Evolutionary conservation across 1,284 basidiomycete genomes (phyloP), one percentile per base, ranked within the genome.

Genomic region (Meripilus lineatus): DNA sequence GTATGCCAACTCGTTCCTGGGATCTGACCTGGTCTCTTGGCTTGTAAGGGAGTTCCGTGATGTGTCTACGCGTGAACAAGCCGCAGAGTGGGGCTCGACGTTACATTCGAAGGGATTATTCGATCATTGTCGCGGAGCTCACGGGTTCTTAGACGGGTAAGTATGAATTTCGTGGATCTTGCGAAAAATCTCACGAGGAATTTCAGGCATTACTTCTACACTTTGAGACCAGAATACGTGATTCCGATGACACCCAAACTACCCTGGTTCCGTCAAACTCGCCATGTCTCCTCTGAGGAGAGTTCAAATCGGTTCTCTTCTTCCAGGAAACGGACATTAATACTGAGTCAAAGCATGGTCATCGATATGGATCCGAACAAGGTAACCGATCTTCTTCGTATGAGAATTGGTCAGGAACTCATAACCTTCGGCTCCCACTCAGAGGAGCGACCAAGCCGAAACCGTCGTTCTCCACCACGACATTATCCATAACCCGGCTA

Each of bases 401-500:
- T n/a, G n/a, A n/a, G n/a, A n/a, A n/a, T n/a, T n/a, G n/a, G n/a
- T n/a, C n/a, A n/a, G n/a, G n/a, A n/a, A n/a, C n/a, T n/a, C n/a
- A n/a, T n/a, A n/a, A n/a, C n/a, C n/a, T n/a, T n/a, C n/a, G n/a
- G n/a, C 17, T 24, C n/a, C n/a, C 22, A 21, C n/a, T n/a, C 56
- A 87, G 83, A 80, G 78, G 64, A 93, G 89, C 50, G 85, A 91
- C 58, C 83, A 93, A 53, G 86, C 91, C 1, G 93, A 96, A 58
- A 80, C 84, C 4, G 88, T 92, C 20, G 75, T 93, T 30, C 71
- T 95, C 23, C 93, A 96, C 58, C 82, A 93, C 59, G 93, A 96
- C 63, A 81, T 94, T 46, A 88, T 93, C 41, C 93, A 96, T 64
- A 95, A 95, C 58, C 86, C 90, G 0, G 77, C 75, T 14, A 94